These are phyloP conservation scores for Vicia sativa DNA, from an alignment of 306 rosid genomes.

Conservation along the genomic window DNA sequence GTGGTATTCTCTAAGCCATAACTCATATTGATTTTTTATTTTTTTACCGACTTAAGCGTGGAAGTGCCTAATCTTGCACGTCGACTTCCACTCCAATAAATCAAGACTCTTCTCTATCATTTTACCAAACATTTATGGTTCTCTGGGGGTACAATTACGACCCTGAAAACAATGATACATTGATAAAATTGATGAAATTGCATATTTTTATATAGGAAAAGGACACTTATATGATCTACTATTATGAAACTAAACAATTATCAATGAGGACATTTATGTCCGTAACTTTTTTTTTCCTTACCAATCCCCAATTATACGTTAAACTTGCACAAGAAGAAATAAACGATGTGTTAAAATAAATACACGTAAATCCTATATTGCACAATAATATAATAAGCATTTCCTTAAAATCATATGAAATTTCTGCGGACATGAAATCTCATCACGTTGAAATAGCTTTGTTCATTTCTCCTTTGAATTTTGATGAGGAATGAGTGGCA, in stretches of 20 bases:
- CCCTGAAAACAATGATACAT: too few relatives aligned
- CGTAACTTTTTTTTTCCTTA: not conserved
- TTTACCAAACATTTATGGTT: too few relatives aligned
- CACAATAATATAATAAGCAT: not conserved
- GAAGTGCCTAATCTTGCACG: too few relatives aligned
- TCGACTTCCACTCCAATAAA: too few relatives aligned
- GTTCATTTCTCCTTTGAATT: not conserved
- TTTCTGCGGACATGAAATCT: conserved; percentile 31
- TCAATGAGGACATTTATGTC: not conserved
- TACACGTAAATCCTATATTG: conserved; percentile 34
- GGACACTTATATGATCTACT: not conserved
- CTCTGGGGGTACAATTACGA: too few relatives aligned
- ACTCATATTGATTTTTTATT: too few relatives aligned
- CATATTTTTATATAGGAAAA: not conserved
- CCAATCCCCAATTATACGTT: not conserved
- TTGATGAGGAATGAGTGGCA: conserved; percentile 31
- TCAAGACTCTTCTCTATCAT: too few relatives aligned
- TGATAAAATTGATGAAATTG: too few relatives aligned
- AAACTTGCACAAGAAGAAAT: conserved; percentile 33
- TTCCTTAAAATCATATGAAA: not conserved
- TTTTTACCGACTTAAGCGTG: too few relatives aligned
- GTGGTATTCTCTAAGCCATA: too few relatives aligned
- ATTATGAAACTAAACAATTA: not conserved
- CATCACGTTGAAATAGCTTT: not conserved
- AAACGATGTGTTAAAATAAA: not conserved